These are phyloP conservation scores for Mortierella sp. DNA, from an alignment of 371 early-diverging fungal genomes.

Conservation along the genomic window DNA sequence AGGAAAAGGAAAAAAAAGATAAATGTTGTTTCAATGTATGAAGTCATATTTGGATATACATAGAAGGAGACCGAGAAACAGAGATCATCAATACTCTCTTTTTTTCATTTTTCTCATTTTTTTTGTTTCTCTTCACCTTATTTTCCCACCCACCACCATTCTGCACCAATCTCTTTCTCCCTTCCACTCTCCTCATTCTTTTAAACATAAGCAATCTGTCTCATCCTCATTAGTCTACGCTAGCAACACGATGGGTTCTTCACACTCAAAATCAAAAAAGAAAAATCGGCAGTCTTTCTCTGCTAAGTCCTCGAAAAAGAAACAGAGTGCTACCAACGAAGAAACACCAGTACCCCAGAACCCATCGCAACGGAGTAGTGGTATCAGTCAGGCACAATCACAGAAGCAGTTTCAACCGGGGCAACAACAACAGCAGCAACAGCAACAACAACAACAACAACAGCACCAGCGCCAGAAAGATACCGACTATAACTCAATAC, in stretches of 20 bases:
- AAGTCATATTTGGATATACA: not conserved
- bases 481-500: conserved; percentile 3
- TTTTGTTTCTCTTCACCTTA: conserved; percentile 1
- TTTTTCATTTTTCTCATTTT: not conserved
- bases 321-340: not conserved
- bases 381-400: not conserved
- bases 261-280: conserved; percentile 43
- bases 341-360: conserved; percentile 33
- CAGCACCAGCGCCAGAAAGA: not conserved
- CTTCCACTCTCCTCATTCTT: not conserved
- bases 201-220: not conserved
- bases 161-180: not conserved
- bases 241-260: conserved; percentile 41
- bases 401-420: not conserved
- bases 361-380: conserved; percentile 29
- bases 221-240: not conserved
- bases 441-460: not conserved
- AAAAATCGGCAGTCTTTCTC: conserved; percentile 33
- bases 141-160: conserved; percentile 1
- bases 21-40: not conserved
- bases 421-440: not conserved
- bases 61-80: not conserved
- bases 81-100: not conserved
- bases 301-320: not conserved
- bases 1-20: not conserved